Evolutionary conservation across 768 basidiomycete genomes (phyloP), one percentile per base, ranked within the genome.

Genomic region (Trametes elegans): DNA sequence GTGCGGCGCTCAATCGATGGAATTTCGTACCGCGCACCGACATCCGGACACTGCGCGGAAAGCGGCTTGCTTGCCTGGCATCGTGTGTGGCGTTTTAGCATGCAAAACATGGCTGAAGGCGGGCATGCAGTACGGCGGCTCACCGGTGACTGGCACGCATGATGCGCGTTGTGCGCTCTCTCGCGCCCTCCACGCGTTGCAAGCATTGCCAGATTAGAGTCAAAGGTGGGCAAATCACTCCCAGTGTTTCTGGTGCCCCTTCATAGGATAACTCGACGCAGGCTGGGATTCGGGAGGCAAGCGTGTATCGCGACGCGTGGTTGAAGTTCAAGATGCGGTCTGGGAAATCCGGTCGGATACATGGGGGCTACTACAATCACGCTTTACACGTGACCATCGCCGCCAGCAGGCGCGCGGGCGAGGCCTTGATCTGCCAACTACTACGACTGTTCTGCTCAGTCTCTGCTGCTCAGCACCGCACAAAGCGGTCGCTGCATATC

Each of bases 1-100:
- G 28, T 10, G 14, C 39, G n/a, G 18, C 14, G 21, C 18, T 9
- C n/a, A 28, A 31, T 13, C n/a, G n/a, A n/a, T n/a, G n/a, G n/a
- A n/a, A n/a, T n/a, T n/a, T n/a, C n/a, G n/a, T n/a, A 29, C 26
- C n/a, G 41, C 50, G 51, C 26, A 27, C 51, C 51, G 51, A 45
- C 38, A 53, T 38, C 51, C 51, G 51, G 29, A 28, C 26, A 26
- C 42, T 53, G 51, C 49, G 38, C 49, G 11, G 21, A 35, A 23
- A 31, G n/a, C n/a, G n/a, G n/a, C n/a, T n/a, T n/a, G n/a, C 35
- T 7, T 26, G 24, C 8, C 31, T 36, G 21, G 13, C 23, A 5
- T 35, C 34, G 42, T 44, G 41, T 3, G 27, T 34, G 39, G 36
- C 49, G 28, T 23, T 32, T 53, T 18, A 53, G 40, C 42, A 34